A percentile compares a stretch with the other conserved stretches of the same genome.
These are phyloP conservation scores for Lentinula sp. DNA, from an alignment of 768 basidiomycete genomes.

Conservation along the genomic window DNA sequence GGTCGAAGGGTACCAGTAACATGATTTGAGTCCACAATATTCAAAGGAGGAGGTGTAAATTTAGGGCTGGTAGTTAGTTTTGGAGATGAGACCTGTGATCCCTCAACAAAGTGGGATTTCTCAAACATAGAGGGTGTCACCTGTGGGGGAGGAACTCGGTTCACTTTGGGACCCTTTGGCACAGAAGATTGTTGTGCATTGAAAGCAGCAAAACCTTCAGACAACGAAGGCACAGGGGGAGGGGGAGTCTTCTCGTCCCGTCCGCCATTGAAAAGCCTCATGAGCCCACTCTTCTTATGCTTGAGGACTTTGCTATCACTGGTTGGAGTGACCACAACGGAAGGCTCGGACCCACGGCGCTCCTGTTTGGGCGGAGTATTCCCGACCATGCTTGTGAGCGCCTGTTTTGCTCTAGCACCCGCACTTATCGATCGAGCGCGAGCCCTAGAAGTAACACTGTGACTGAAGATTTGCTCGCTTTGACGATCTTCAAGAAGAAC, in stretches of 20 bases:
- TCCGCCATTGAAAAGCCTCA: constrained; percentile 64
- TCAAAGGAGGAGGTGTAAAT: constrained; percentile 32
- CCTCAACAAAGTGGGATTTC: constrained; percentile 13
- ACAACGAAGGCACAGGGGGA: constrained; percentile 53
- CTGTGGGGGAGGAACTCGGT: constrained; percentile 37
- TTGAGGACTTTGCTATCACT: constrained; percentile 41
- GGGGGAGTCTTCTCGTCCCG: constrained; percentile 41
- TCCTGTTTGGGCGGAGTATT: constrained; percentile 31
- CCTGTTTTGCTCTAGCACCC: constrained; percentile 46
- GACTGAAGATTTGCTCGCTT: constrained; percentile 13
- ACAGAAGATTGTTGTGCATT: constrained; percentile 14
- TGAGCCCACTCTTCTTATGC: constrained; percentile 80
- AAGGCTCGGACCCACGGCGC: constrained; percentile 34
- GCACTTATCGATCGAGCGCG: constrained; percentile 61
- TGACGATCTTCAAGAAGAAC: constrained; percentile 28
- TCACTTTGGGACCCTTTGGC: constrained; percentile 19
- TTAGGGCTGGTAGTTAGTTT: constrained; percentile 22
- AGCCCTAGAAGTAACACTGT: constrained; percentile 18
- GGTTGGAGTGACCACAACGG: constrained; percentile 10
- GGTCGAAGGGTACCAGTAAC: constrained; percentile 15
- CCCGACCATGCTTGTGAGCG: constrained; percentile 37
- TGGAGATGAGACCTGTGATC: neutral
- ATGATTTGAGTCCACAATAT: constrained; percentile 32
- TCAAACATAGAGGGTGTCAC: constrained; percentile 29
- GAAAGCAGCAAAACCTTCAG: constrained; percentile 28